Conservation (phyloP, 495 filamentous ascomycete species). For the Trichoderma reesei region DNA sequence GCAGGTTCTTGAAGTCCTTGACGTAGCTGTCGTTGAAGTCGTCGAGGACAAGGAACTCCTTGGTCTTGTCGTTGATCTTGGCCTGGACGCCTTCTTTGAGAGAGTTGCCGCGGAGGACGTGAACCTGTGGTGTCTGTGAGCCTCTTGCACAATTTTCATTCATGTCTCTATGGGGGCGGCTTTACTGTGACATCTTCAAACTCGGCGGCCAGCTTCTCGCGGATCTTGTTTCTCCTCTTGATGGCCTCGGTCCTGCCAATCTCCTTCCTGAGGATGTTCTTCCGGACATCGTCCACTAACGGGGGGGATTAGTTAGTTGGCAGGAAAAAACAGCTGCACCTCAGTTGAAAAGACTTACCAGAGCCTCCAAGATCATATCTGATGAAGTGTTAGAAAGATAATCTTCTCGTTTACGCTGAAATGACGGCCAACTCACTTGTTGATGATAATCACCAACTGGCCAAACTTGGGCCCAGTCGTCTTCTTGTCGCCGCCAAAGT, state of each 20-base stretch:
- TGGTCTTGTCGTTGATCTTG: slow-evolving; percentile 3
- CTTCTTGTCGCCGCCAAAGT: slow-evolving; percentile 2
- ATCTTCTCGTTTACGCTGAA: background rate
- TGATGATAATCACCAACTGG: background rate
- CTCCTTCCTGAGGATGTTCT: background rate
- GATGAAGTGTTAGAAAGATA: background rate
- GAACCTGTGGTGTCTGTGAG: background rate
- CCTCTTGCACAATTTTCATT: background rate
- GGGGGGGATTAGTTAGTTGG: background rate
- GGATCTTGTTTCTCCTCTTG: slow-evolving; percentile 5
- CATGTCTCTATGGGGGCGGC: background rate
- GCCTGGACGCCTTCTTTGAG: background rate
- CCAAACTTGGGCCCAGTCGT: background rate
- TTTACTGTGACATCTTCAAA: slow-evolving; percentile 4
- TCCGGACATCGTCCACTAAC: slow-evolving; percentile 2
- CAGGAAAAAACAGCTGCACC: background rate
- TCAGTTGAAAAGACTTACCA: background rate
- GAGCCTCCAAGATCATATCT: background rate
- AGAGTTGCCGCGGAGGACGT: slow-evolving; percentile 1
- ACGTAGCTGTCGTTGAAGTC: slow-evolving; percentile 4
- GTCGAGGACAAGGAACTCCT: background rate
- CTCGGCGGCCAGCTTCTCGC: slow-evolving; percentile 4
- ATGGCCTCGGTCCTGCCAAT: background rate
- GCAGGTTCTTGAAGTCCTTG: slow-evolving; percentile 5
- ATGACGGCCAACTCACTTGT: background rate